Percentiles rank a stretch among this genome's conserved stretches.
Evolutionary conservation across 345 rosid genomes (phyloP).

Genomic region (Hevea brasiliensis): DNA sequence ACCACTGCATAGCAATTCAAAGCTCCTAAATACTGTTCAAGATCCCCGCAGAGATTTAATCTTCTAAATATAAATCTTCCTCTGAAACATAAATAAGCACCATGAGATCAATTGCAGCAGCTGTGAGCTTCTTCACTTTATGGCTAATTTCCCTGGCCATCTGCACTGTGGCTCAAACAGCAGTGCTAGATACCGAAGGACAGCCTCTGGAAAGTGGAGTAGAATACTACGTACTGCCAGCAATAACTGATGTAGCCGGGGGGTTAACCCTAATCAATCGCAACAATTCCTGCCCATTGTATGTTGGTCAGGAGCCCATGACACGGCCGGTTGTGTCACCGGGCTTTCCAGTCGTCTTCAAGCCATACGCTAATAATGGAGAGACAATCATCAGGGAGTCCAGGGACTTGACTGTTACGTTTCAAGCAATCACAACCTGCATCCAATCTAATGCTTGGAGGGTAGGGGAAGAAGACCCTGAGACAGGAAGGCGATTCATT

Average conservation of each 20-base stretch:
- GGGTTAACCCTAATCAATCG: slow-evolving; percentile 23
- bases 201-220: slow-evolving; percentile 20
- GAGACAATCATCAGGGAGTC: slow-evolving; percentile 26
- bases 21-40: no score
- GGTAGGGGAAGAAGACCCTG: slow-evolving; percentile 12
- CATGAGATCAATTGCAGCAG: not conserved
- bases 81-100: no score
- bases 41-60: no score
- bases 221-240: slow-evolving; percentile 23
- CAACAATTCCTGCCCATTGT: slow-evolving; percentile 22
- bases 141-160: slow-evolving; percentile 17
- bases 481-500: slow-evolving; percentile 18
- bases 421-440: slow-evolving; percentile 17
- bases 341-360: slow-evolving; percentile 16
- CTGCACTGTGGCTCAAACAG: slow-evolving; percentile 13
- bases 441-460: slow-evolving; percentile 21
- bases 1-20: no score
- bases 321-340: not conserved
- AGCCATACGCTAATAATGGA: slow-evolving; percentile 6
- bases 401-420: slow-evolving; percentile 22
- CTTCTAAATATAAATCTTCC: no score
- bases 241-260: slow-evolving; percentile 12
- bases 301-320: slow-evolving; percentile 13
- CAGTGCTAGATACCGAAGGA: slow-evolving; percentile 24
- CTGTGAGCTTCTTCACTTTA: slow-evolving; percentile 2